Evolutionary conservation across 2,329 filamentous ascomycete genomes (phyloP).

Genomic region (Sclerotinia subarctica): DNA sequence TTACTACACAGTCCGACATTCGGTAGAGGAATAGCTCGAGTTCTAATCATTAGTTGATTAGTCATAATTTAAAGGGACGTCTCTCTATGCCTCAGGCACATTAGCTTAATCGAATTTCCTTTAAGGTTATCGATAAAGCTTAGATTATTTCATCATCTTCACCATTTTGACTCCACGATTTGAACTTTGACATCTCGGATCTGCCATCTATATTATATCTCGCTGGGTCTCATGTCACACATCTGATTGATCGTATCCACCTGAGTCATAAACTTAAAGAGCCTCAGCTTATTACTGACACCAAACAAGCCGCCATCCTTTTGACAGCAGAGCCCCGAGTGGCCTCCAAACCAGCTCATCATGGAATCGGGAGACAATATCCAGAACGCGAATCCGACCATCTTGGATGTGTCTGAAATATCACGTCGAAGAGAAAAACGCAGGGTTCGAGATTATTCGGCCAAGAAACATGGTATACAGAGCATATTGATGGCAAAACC

Average conservation of each 20-base stretch:
- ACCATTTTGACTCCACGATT: neutral
- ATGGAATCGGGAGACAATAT: slow-evolving; percentile 28
- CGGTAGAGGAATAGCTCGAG: neutral
- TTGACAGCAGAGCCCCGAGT: neutral
- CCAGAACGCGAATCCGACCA: slow-evolving; percentile 88
- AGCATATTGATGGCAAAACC: slow-evolving; percentile 35
- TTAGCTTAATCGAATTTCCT: neutral
- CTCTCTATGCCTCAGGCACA: neutral
- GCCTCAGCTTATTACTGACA: neutral
- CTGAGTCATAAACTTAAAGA: neutral
- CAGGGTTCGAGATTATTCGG: slow-evolving; percentile 45
- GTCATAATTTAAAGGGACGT: neutral
- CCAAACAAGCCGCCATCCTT: neutral
- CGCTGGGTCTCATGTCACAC: neutral
- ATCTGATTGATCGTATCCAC: neutral
- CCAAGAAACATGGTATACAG: slow-evolving; percentile 31
- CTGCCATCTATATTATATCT: neutral
- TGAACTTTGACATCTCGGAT: neutral
- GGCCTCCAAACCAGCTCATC: neutral
- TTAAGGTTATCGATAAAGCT: slow-evolving; percentile 18
- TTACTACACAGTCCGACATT: neutral
- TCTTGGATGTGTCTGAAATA: slow-evolving; percentile 82
- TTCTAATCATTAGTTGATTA: neutral
- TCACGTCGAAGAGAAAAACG: slow-evolving; percentile 68
- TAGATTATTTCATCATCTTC: neutral